Conservation (phyloP, 495 filamentous ascomycete genomes). For the Xylaria bambusicola region DNA sequence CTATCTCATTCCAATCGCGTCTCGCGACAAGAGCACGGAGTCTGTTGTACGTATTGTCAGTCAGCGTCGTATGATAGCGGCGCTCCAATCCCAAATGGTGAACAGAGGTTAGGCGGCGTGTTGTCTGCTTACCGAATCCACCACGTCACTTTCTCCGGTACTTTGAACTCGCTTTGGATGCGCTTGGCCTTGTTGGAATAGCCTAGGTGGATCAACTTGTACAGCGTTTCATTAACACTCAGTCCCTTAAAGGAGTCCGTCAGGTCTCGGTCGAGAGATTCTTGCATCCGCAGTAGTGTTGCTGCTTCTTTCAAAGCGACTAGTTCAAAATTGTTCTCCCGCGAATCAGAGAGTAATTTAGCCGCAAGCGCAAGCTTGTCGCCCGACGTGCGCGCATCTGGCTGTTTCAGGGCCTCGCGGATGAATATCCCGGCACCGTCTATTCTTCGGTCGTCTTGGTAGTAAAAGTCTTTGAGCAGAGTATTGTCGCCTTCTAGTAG, state of each 20-base stretch:
- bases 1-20: conserved; percentile 88
- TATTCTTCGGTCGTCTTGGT: conserved; percentile 90
- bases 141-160: conserved; percentile 85
- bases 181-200: conserved; percentile 80
- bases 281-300: conserved; percentile 79
- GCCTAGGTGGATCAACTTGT: conserved; percentile 73
- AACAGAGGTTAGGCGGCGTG: too few species aligned
- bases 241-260: conserved; percentile 76
- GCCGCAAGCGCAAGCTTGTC: conserved; percentile 87
- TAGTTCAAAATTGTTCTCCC: conserved; percentile 76
- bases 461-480: conserved; percentile 92
- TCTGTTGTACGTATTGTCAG: conserved; percentile 40
- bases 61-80: neutral
- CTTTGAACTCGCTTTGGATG: conserved; percentile 87
- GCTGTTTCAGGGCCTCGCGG: conserved; percentile 71
- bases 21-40: conserved; percentile 85
- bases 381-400: conserved; percentile 56
- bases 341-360: conserved; percentile 79
- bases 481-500: conserved; percentile 68
- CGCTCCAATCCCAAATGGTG: neutral
- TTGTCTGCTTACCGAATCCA: conserved; percentile 64
- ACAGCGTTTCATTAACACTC: conserved; percentile 86
- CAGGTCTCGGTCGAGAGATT: conserved; percentile 79
- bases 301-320: conserved; percentile 74
- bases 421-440: conserved; percentile 89